Percentiles rank a stretch among this genome's conserved stretches.
These are phyloP conservation scores for Achaetomium macrosporum DNA, from an alignment of 2,329 filamentous ascomycete species.

Conservation along the genomic window DNA sequence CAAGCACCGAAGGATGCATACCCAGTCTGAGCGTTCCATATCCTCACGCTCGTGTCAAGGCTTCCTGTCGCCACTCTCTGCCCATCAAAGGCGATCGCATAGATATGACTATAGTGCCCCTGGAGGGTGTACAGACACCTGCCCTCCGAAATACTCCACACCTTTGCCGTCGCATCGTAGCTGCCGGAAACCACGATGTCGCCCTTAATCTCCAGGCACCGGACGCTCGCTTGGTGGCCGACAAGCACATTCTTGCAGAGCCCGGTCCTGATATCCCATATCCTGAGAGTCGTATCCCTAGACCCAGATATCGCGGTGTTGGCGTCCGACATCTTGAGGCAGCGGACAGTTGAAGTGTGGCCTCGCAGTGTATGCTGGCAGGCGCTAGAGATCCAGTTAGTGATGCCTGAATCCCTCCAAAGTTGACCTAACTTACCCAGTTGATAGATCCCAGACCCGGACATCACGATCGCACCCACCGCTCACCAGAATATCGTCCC, in stretches of 20 bases:
- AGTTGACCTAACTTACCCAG: conserved; percentile 57
- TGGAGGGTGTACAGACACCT: conserved; percentile 83
- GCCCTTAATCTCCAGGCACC: conserved; percentile 91
- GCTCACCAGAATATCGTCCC: conserved; percentile 90
- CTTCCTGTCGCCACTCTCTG: conserved; percentile 90
- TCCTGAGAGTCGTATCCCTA: conserved; percentile 84
- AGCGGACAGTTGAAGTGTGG: conserved; percentile 93
- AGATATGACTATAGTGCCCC: conserved; percentile 98
- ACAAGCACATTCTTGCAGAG: conserved; percentile 87
- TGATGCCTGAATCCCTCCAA: not conserved
- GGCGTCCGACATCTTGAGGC: conserved; percentile 92
- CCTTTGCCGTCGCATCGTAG: conserved; percentile 93
- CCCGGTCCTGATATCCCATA: conserved; percentile 90
- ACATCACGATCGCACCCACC: conserved; percentile 96
- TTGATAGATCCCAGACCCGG: conserved; percentile 91
- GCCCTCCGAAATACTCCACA: conserved; percentile 97
- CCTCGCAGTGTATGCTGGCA: conserved; percentile 81
- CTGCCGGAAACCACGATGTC: conserved; percentile 97
- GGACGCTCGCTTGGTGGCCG: conserved; percentile 90
- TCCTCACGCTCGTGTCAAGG: conserved; percentile 90
- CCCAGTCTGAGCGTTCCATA: conserved; percentile 91
- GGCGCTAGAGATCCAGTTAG: conserved; percentile 43
- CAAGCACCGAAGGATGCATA: conserved; percentile 37
- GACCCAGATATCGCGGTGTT: conserved; percentile 96
- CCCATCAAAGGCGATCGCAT: conserved; percentile 96